Conservation (phyloP, 768 basidiomycete genomes). For the Boletus edulis region DNA sequence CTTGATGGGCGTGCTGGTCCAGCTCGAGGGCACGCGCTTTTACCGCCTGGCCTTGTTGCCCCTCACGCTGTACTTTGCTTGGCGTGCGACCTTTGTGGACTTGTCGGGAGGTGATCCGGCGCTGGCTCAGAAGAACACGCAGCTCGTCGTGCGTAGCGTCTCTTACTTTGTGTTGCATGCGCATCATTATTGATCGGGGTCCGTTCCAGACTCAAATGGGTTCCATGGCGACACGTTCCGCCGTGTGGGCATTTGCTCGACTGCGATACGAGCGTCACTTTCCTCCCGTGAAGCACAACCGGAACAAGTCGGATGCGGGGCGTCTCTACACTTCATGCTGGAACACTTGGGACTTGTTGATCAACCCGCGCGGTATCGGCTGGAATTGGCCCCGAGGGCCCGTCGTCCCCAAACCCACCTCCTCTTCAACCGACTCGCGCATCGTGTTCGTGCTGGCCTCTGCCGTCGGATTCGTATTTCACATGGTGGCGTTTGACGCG, state of each 20-base stretch:
- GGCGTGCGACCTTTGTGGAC: constrained; percentile 35
- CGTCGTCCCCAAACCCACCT: constrained; percentile 10
- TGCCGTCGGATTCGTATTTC: background rate
- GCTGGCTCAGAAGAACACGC: constrained; percentile 13
- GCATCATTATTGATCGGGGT: background rate
- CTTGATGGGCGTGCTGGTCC: constrained; percentile 51
- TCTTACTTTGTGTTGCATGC: background rate
- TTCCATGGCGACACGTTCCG: constrained; percentile 13
- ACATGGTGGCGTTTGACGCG: constrained; percentile 17
- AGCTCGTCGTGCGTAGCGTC: constrained; percentile 18
- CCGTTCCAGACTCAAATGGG: constrained; percentile 14
- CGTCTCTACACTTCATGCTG: constrained; percentile 18
- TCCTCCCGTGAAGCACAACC: background rate
- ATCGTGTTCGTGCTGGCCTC: constrained; percentile 10
- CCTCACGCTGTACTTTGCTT: constrained; percentile 42
- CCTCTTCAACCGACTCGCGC: constrained; percentile 8
- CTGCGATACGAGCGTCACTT: constrained; percentile 12
- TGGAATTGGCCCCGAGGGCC: constrained; percentile 27
- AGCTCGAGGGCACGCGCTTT: constrained; percentile 38
- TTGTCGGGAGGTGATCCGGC: constrained; percentile 17
- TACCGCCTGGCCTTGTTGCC: constrained; percentile 51
- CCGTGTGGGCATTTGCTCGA: constrained; percentile 21
- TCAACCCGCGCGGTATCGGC: constrained; percentile 25
- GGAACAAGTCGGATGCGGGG: background rate
- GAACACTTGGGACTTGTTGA: constrained; percentile 28